Evolutionary conservation across 2,329 filamentous ascomycete genomes (phyloP), one percentile per base, ranked within the genome.

Genomic region (Leptographium lundbergii): DNA sequence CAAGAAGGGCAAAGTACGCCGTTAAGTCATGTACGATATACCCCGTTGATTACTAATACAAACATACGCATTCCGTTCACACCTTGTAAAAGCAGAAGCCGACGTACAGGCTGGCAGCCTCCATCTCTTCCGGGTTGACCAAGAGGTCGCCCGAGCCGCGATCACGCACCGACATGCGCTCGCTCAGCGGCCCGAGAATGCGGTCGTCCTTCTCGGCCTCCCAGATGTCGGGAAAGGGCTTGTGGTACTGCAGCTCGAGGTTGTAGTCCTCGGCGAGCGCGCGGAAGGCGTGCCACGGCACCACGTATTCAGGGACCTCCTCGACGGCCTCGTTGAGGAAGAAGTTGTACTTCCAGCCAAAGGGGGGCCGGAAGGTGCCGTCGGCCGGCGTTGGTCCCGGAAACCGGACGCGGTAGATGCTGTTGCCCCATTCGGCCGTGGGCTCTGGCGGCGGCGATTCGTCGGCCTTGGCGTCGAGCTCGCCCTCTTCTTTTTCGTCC

Each of bases 11-110:
- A n/a, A n/a, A n/a, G n/a, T 2, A 17, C 10, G 36, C 36, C 36
- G 10, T 39, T 39, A 39, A 3, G 39, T 19, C 39, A 42, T 42
- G n/a, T n/a, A 19, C 39, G 39, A 34, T 34, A 34, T 34, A 34
- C 10, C 32, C 32, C 42, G 7, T 45, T 45, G 42, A 45, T 45
- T 45, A 45, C 42, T 45, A 45, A 45, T 51, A 19, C 48, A 29
- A 9, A 29, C 14, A 9, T 3, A 24, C 45, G 4, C 22, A 5
- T 24, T 6, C 47, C 47, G 11, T 50, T 45, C 63, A 94, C 53
- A 95, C 89, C 77, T 96, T 96, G 74, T 96, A 95, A 72, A 97
- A 97, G 74, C 91, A 96, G 68, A 97, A 97, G 1, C 89, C 91
- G 66, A 95, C 82, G 69, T 97, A 97, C 69, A 97, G 95, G 66